Conservation (phyloP, 257 asterid genomes). For the Henckelia pumila region DNA sequence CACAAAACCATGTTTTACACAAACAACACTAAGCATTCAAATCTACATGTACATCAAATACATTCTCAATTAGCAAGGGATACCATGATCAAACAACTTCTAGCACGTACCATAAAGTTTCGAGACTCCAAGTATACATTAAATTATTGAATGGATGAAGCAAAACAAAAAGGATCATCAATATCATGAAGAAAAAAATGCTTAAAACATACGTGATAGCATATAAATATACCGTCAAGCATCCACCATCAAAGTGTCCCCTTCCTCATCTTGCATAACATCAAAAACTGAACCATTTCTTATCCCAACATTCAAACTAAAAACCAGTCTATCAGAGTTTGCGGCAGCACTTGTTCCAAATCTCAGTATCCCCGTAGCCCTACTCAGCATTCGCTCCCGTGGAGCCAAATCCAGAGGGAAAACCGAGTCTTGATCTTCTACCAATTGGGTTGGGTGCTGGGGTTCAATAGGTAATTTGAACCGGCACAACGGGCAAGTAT, state of each 20-base stretch:
- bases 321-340: slow-evolving; percentile 18
- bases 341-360: slow-evolving; percentile 18
- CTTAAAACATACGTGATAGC: slow-evolving; percentile 20
- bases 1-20: neutral
- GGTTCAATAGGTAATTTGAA: slow-evolving; percentile 37
- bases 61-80: neutral
- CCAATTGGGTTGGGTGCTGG: neutral
- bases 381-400: slow-evolving; percentile 8
- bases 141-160: neutral
- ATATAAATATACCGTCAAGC: slow-evolving; percentile 27
- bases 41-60: neutral
- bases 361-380: slow-evolving; percentile 24
- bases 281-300: slow-evolving; percentile 25
- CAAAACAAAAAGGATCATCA: neutral
- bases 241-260: slow-evolving; percentile 55
- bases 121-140: neutral
- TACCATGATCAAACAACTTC: neutral
- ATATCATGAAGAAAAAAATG: neutral
- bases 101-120: neutral
- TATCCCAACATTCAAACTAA: slow-evolving; percentile 10
- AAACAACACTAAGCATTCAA: neutral
- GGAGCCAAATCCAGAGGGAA: slow-evolving; percentile 23
- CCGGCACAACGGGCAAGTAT: slow-evolving; percentile 62
- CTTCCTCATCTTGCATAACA: slow-evolving; percentile 54
- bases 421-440: neutral